Base-by-base conservation (phyloP, 805 yeast genomes). In the Nakazawaea ishiwadae region DNA sequence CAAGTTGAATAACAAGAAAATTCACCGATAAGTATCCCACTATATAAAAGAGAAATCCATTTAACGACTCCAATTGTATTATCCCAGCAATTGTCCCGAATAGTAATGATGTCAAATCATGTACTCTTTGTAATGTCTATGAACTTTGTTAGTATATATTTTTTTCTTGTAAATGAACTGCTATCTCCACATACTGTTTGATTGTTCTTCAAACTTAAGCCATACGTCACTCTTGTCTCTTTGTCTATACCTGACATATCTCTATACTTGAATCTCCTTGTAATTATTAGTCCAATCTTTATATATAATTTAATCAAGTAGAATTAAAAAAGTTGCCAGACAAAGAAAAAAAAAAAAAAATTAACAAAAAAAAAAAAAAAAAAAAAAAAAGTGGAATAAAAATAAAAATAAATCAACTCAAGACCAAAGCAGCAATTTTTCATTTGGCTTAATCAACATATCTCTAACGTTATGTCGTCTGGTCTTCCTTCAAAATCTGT, bases 31-130 rank as follows among this genome's bases (percentile, higher is more conserved):
- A 12, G 46, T 68, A 63, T 2, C 67, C 54, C 1, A 56, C 47
- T 1, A 68, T 14, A 46, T 73, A 77, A 50, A 71, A 66, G 2
- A 54, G 46, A 43, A 79, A 62, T 11, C 84, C 84, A 15, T 58
- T 32, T 16, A 65, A 44, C 3, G 81, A 69, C 45, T 76, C 75
- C 18, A 77, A 59, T 44, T 69, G 69, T 21, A 79, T 52, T 23
- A 77, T 68, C 4, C 84, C 85, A 12, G 79, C 76, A 15, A 72
- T 71, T 3, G 71, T 52, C 11, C 85, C 85, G 23, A 65, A 61
- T 2, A 69, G 60, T 19, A 79, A 59, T 5, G 79, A 66, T 3
- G 73, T 62, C n/a, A 70, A 54, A 48, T 76, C 79, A 35, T 73
- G 66, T 2, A 72, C 42, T 28, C 51, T 53, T 17, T 56, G 50